phyloP scores from a whole-genome alignment of 129 eudicot species.

The Chrysanthemum seticuspe region DNA sequence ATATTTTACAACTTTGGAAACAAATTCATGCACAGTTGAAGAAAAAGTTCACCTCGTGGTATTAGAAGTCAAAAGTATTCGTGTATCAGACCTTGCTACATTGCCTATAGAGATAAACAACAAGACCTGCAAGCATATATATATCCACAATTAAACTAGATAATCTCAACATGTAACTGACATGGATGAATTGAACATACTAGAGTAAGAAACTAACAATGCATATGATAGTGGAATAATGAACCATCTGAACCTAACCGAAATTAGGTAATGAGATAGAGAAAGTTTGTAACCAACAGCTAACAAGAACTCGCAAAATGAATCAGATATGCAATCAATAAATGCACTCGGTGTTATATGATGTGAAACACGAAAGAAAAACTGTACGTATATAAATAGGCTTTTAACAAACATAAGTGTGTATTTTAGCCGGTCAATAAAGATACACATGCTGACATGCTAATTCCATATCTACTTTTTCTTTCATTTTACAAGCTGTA shows the following conservation, averaged over 20 bases:
- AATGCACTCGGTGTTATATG: conserved; percentile 8
- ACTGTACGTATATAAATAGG: conserved; percentile 6
- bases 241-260: too few relatives aligned
- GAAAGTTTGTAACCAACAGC: too few relatives aligned
- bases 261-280: too few relatives aligned
- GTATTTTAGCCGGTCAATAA: not conserved
- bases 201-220: too few relatives aligned
- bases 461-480: not conserved
- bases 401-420: not conserved
- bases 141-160: not conserved
- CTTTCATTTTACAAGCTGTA: not conserved
- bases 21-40: not conserved
- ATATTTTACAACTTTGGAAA: not conserved
- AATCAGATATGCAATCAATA: conserved; percentile 14
- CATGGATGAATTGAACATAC: not conserved
- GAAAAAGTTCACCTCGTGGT: conserved; percentile 47
- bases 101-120: conserved; percentile 33
- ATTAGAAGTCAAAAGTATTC: conserved; percentile 46
- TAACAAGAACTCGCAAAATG: not conserved
- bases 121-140: conserved; percentile 44
- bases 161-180: conserved; percentile 14
- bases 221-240: too few relatives aligned
- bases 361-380: not conserved
- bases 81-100: conserved; percentile 40
- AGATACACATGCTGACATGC: not conserved